Evolutionary conservation across 2,329 filamentous ascomycete genomes (phyloP).

Genomic region (Ceratocystis colombiana): DNA sequence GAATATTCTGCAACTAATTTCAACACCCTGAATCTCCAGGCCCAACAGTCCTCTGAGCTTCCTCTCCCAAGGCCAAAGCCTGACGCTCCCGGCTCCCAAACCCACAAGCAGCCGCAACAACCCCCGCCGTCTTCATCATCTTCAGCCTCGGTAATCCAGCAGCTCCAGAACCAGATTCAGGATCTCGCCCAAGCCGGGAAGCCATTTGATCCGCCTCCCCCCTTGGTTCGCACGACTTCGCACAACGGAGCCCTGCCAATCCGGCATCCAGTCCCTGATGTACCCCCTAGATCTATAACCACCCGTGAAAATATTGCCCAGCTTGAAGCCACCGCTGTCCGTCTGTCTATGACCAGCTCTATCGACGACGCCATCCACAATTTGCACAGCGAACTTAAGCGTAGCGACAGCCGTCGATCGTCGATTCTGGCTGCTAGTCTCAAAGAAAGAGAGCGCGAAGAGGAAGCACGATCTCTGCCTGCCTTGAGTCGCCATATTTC

Average conservation of each 20-base stretch:
- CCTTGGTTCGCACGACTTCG: slow-evolving; percentile 42
- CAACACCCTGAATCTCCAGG: slow-evolving; percentile 7
- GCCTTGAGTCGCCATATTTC: slow-evolving; percentile 39
- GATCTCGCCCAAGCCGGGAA: slow-evolving; percentile 10
- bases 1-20: slow-evolving; percentile 13
- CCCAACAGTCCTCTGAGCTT: background rate
- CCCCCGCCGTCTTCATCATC: slow-evolving; percentile 9
- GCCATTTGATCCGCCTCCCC: slow-evolving; percentile 30
- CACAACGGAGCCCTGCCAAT: slow-evolving; percentile 37
- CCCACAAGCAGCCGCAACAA: background rate
- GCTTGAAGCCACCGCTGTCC: slow-evolving; percentile 65
- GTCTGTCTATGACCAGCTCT: slow-evolving; percentile 62
- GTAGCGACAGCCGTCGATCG: slow-evolving; percentile 56
- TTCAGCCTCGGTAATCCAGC: slow-evolving; percentile 26
- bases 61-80: slow-evolving; percentile 2
- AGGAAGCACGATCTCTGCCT: slow-evolving; percentile 26
- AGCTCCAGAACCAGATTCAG: slow-evolving; percentile 25
- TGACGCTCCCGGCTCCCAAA: background rate
- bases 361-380: slow-evolving; percentile 69
- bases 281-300: slow-evolving; percentile 50
- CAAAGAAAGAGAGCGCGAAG: slow-evolving; percentile 27
- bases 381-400: slow-evolving; percentile 60
- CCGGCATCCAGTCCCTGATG: slow-evolving; percentile 52
- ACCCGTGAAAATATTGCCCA: slow-evolving; percentile 59
- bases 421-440: slow-evolving; percentile 48